A percentile compares a stretch with the other conserved stretches of the same genome.
phyloP scores from a whole-genome alignment of 2,329 filamentous ascomycete species.

The Phyllosticta capitalensis region DNA sequence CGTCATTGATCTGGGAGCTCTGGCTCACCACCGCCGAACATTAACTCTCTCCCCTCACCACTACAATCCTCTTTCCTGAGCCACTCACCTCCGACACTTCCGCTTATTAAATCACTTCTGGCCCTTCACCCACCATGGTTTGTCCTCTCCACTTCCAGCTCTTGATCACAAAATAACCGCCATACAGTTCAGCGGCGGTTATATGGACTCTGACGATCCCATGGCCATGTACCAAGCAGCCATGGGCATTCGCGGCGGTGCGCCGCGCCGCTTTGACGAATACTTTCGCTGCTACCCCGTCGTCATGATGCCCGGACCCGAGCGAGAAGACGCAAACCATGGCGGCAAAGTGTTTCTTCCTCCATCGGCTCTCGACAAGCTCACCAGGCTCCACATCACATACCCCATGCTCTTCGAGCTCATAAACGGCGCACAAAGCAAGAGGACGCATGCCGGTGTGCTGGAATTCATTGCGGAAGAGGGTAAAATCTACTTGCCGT shows the following conservation, averaged over 20 bases:
- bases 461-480: slow-evolving; percentile 97
- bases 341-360: slow-evolving; percentile 97
- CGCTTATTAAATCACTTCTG: neutral
- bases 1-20: neutral
- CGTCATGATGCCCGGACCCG: slow-evolving; percentile 83
- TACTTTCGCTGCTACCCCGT: slow-evolving; percentile 97
- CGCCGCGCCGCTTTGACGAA: slow-evolving; percentile 80
- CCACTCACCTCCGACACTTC: neutral
- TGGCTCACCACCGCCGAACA: neutral
- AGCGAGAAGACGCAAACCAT: slow-evolving; percentile 83
- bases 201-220: slow-evolving; percentile 44
- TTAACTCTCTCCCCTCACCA: neutral
- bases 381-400: slow-evolving; percentile 89
- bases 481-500: slow-evolving; percentile 88
- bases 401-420: slow-evolving; percentile 97
- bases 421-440: slow-evolving; percentile 62
- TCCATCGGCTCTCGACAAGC: slow-evolving; percentile 92
- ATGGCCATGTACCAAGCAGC: slow-evolving; percentile 45
- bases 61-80: neutral
- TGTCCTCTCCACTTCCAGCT: slow-evolving; percentile 13
- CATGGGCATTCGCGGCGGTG: slow-evolving; percentile 41
- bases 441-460: slow-evolving; percentile 85
- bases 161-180: slow-evolving; percentile 14
- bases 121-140: slow-evolving; percentile 22
- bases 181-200: slow-evolving; percentile 34